Base-by-base conservation (phyloP, 306 rosid species). In the Sicyos baderoa region DNA sequence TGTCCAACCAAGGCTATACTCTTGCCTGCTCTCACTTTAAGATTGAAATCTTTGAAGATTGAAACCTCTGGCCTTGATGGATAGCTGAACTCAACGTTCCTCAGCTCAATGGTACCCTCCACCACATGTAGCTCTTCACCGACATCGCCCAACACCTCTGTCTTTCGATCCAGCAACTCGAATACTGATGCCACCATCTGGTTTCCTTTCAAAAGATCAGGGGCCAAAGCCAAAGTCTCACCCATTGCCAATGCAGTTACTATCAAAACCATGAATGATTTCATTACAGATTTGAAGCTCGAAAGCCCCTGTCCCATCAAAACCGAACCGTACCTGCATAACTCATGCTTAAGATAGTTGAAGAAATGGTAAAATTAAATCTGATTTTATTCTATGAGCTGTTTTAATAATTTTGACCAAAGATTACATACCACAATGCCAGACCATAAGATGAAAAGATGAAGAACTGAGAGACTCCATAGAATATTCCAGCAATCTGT, bases 121-220 rank as follows among this genome's bases (percentile, higher is more conserved):
- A 93, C 89, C 17, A 79, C 73, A 68, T 47, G 77, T 70, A 90
- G 79, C 76, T 85, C 99, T 75, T 93, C 97, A 50, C 96, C 96
- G 2, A 35, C 55, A 37, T 90, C 94, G 1, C 85, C 82, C 1
- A 32, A 35, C 64, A 93, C 76, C 74, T 82, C 94, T 15, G 97
- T 76, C 76, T 83, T 83, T 54, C 96, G 82, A 69, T 90, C 97
- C 79, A 84, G 60, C 70, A 90, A 81, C 65, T 93, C 96, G 52
- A 93, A 90, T 72, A 93, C 94, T 0, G 99, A 93, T 44, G 97
- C 94, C 65, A 81, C 96, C 99, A 90, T 93, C 78, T 93, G 96
- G 75, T 86, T 90, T 73, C 99, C 99, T 77, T 88, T 93, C 76
- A 93, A 70, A 68, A 93, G 96, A 75, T 93, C 99, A 1, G 97